Evolutionary conservation across 2,329 filamentous ascomycete species (phyloP).

Genomic region (Calonectria pseudoturangicola): DNA sequence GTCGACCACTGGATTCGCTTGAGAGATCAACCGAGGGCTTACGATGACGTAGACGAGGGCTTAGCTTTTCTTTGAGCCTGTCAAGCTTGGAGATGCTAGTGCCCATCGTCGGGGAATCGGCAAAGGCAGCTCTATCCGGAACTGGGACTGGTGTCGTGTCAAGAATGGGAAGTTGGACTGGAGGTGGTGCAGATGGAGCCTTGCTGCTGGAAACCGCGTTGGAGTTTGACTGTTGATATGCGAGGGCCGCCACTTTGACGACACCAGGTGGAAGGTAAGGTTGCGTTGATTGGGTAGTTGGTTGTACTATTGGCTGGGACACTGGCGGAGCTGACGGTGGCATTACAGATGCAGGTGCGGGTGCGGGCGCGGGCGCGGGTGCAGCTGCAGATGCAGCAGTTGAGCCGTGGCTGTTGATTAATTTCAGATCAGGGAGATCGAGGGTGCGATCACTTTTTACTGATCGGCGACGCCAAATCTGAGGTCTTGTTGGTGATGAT

Average conservation of each 20-base stretch:
- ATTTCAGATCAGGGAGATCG: slow-evolving; percentile 69
- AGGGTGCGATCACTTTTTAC: slow-evolving; percentile 68
- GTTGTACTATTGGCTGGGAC: slow-evolving; percentile 28
- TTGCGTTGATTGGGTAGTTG: slow-evolving; percentile 40
- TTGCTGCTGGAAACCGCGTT: slow-evolving; percentile 42
- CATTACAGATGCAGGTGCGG: slow-evolving; percentile 22
- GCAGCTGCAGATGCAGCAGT: slow-evolving; percentile 61
- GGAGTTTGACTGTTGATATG: slow-evolving; percentile 43
- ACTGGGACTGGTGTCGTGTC: slow-evolving; percentile 30
- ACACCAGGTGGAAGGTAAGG: slow-evolving; percentile 44
- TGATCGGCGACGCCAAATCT: slow-evolving; percentile 71
- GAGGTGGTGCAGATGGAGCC: slow-evolving; percentile 27
- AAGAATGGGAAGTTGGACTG: slow-evolving; percentile 15
- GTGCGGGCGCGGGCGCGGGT: slow-evolving; percentile 48
- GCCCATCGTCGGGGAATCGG: slow-evolving; percentile 58
- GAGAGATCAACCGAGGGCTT: slow-evolving; percentile 51
- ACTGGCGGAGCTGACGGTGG: slow-evolving; percentile 19
- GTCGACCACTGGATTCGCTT: slow-evolving; percentile 47
- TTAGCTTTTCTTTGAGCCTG: slow-evolving; percentile 56
- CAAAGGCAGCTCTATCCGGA: slow-evolving; percentile 45
- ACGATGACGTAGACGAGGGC: slow-evolving; percentile 49
- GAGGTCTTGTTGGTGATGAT: slow-evolving; percentile 56
- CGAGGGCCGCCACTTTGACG: slow-evolving; percentile 44
- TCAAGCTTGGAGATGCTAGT: slow-evolving; percentile 57
- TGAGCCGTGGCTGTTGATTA: slow-evolving; percentile 70